Percentiles rank a stretch among this genome's conserved stretches.
These are phyloP conservation scores for Nematodospora valgi DNA, from an alignment of 805 yeast species.

Conservation along the genomic window DNA sequence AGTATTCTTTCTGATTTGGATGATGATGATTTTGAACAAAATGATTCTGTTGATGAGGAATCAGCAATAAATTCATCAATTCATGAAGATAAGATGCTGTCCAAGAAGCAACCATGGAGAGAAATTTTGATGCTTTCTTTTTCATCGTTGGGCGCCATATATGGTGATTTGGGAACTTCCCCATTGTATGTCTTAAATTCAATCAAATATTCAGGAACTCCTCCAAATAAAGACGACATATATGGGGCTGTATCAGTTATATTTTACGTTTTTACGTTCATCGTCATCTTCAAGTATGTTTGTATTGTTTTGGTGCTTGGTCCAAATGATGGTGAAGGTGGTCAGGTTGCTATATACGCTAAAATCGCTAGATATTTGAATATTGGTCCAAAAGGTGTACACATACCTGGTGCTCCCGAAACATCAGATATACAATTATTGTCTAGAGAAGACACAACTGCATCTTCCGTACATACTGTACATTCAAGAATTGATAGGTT, in stretches of 20 bases:
- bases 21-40: conserved; percentile 5
- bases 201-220: conserved; percentile 20
- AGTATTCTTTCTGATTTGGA: conserved; percentile 1
- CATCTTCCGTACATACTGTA: conserved; percentile 16
- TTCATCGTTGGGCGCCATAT: conserved; percentile 57
- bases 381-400: conserved; percentile 45
- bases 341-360: conserved; percentile 61
- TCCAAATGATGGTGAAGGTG: conserved; percentile 61
- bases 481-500: conserved; percentile 13
- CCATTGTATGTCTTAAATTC: conserved; percentile 50
- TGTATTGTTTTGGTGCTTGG: conserved; percentile 47
- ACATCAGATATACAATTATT: conserved; percentile 25
- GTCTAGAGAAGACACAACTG: conserved; percentile 37
- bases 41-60: conserved; percentile 7
- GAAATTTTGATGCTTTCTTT: conserved; percentile 30
- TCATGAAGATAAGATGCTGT: conserved; percentile 4
- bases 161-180: conserved; percentile 63
- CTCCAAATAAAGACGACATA: conserved; percentile 38
- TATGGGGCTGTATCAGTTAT: conserved; percentile 52
- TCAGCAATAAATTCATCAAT: conserved; percentile 1
- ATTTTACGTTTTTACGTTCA: conserved; percentile 52
- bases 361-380: conserved; percentile 49
- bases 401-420: conserved; percentile 38
- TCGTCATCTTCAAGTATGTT: conserved; percentile 52
- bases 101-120: conserved; percentile 17